Evolutionary conservation across 495 filamentous ascomycete genomes (phyloP).

Genomic region (Bryoglossum gracile): DNA sequence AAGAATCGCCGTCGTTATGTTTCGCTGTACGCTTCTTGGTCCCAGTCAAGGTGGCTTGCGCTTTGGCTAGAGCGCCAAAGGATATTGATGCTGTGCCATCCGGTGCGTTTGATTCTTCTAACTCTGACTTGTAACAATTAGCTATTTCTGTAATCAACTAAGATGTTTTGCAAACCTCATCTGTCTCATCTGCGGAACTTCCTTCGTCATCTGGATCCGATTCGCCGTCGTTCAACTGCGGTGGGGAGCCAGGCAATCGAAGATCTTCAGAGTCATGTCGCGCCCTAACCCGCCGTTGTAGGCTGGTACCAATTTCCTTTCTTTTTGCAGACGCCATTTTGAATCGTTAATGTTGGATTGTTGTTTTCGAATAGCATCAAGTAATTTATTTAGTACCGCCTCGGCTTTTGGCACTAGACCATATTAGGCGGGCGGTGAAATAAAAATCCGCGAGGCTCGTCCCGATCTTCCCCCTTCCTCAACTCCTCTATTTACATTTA

Average conservation of each 20-base stretch:
- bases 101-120: slow-evolving; percentile 24
- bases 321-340: slow-evolving; percentile 34
- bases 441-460: too few species aligned
- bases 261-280: slow-evolving; percentile 50
- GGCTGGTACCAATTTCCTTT: slow-evolving; percentile 21
- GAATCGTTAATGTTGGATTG: too few species aligned
- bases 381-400: too few species aligned
- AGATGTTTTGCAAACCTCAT: slow-evolving; percentile 1
- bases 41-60: slow-evolving; percentile 56
- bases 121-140: slow-evolving; percentile 9
- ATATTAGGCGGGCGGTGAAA: too few species aligned
- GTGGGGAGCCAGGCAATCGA: slow-evolving; percentile 12
- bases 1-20: slow-evolving; percentile 20
- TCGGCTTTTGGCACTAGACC: too few species aligned
- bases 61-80: slow-evolving; percentile 82
- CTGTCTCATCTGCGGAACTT: slow-evolving; percentile 3
- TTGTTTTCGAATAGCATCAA: too few species aligned
- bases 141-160: neutral
- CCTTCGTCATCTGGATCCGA: neutral
- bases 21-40: slow-evolving; percentile 27
- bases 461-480: too few species aligned
- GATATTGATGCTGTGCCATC: slow-evolving; percentile 50
- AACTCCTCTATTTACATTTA: too few species aligned
- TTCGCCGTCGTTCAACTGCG: neutral
- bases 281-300: slow-evolving; percentile 55